These are phyloP conservation scores for Wickerhamiella musiphila DNA, from an alignment of 805 yeast genomes.

Conservation along the genomic window DNA sequence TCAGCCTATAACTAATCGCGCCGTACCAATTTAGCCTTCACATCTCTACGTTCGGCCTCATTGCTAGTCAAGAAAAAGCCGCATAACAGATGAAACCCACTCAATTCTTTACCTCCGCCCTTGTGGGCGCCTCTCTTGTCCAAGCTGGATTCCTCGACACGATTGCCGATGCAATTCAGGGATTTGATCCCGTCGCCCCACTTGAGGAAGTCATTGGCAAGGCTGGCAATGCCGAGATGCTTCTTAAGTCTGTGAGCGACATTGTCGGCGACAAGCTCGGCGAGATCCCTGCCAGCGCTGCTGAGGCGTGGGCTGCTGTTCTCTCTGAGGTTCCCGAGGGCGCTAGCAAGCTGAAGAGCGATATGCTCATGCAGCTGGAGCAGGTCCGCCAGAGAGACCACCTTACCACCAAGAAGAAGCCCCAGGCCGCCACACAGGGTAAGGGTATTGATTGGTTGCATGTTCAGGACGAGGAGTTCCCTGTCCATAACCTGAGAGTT, in stretches of 20 bases:
- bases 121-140: constrained; percentile 9
- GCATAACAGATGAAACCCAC: constrained; percentile 1
- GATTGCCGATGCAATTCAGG: constrained; percentile 8
- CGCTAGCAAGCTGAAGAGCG: constrained; percentile 13
- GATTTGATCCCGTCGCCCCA: constrained; percentile 8
- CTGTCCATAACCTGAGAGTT: constrained; percentile 40
- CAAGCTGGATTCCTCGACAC: constrained; percentile 10
- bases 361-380: constrained; percentile 10
- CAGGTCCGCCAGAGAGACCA: constrained; percentile 1
- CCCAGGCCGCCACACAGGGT: not conserved
- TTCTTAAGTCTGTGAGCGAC: constrained; percentile 17
- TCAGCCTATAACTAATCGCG: no score
- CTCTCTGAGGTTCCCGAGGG: constrained; percentile 16
- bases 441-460: not conserved
- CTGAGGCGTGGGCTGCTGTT: constrained; percentile 19
- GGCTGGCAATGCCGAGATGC: constrained; percentile 3
- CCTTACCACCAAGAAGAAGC: not conserved
- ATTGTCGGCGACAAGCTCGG: constrained; percentile 13
- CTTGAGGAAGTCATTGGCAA: no score
- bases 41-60: no score
- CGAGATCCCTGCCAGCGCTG: constrained; percentile 16
- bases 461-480: constrained; percentile 10
- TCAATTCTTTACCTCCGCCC: constrained; percentile 3
- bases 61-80: no score
- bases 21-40: no score